Base-by-base conservation (phyloP, 1,284 basidiomycete genomes). In the Naganishia sp. region DNA sequence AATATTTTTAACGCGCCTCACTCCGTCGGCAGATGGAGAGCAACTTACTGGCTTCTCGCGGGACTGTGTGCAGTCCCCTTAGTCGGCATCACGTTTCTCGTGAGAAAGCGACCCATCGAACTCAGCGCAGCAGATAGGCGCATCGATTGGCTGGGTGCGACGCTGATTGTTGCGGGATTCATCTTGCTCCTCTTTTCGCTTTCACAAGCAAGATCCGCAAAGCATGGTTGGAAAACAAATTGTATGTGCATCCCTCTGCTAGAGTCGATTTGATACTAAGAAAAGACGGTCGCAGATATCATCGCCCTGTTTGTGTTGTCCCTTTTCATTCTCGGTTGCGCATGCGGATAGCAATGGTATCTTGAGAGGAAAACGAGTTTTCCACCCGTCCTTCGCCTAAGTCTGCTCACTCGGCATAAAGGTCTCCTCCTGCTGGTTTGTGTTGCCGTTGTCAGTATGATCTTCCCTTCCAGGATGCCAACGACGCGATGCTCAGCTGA, bases 351-450 rank as follows among this genome's bases (percentile, higher is more conserved):
- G 57, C 46, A 49, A 21, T 50, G 31, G n/a, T 60, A 60, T 25
- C 35, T 50, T 13, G 46, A 60, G 28, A 41, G 13, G 23, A 49
- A 41, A 18, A 60, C 57, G 11, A 18, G 6, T 21, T 60, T 60
- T 17, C 57, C 57, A 15, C 57, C 57, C 9, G 25, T 60, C 9
- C 45, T 50, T 9, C 57, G 46, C n/a, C 31, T 50, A 15, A 60
- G 46, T 39, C 35, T 60, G 9, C 32, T 49, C 28, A 49, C 57
- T 3, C 31, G 31, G 46, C 18, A 18, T 6, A 49, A 18, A 23
- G 57, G 57, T 3, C 47, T 11, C 3, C 18, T 60, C 2, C 23
- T 41, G 6, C 32, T 50, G n/a, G 21, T 60, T 31, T 49, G 32
- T 9, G 35, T 60, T 13, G 57, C 23, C 31, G 39, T 35, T 5